A percentile compares a stretch with the other conserved stretches of the same genome.
phyloP scores from a whole-genome alignment of 805 yeast species.

The Lipomyces starkeyi region DNA sequence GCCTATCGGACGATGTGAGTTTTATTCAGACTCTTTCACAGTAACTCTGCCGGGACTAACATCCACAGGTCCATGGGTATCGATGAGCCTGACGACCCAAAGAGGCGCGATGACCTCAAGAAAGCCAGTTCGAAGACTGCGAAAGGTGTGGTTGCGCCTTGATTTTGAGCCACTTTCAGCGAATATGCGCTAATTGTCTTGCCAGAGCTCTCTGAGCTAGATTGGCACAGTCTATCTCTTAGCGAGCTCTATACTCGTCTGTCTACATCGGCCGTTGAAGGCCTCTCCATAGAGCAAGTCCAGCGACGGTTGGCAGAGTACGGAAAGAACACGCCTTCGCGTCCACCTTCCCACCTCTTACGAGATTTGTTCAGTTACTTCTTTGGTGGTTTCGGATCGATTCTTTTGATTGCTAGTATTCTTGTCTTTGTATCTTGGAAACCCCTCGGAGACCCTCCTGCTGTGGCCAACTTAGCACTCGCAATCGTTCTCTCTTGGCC shows the following conservation, averaged over 20 bases:
- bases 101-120: neutral
- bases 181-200: neutral
- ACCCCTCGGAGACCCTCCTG: conserved; percentile 57
- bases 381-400: conserved; percentile 58
- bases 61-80: conserved; percentile 5
- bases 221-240: conserved; percentile 3
- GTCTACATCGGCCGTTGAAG: neutral
- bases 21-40: neutral
- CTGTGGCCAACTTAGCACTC: conserved; percentile 51
- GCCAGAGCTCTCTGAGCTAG: conserved; percentile 3
- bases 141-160: neutral
- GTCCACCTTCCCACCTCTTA: conserved; percentile 49
- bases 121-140: neutral
- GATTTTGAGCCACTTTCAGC: neutral
- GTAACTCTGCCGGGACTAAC: neutral
- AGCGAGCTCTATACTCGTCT: conserved; percentile 1
- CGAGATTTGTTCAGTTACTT: conserved; percentile 50
- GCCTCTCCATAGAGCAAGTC: neutral
- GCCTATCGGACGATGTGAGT: conserved; percentile 7
- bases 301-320: neutral
- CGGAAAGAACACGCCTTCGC: conserved; percentile 40
- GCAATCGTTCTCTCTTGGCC: conserved; percentile 50
- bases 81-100: neutral
- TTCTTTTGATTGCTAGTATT: conserved; percentile 52
- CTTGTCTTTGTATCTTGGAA: conserved; percentile 55